Conservation (phyloP, 164 flowering plant species). For the Echeveria elegans region DNA sequence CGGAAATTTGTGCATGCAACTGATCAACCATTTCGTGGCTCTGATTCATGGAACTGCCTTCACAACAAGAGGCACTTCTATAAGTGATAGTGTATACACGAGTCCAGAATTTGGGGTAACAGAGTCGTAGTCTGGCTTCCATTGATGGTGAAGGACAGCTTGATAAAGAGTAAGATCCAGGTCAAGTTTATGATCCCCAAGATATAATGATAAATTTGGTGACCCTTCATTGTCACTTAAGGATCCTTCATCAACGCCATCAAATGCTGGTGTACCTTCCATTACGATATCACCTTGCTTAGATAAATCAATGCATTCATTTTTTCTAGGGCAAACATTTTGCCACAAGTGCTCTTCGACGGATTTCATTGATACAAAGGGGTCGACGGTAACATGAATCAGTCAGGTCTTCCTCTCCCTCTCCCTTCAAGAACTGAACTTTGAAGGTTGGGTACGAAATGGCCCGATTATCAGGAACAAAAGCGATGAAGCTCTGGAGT, state of each 20-base stretch:
- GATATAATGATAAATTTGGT: slow-evolving; percentile 41
- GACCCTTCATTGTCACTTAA: slow-evolving; percentile 16
- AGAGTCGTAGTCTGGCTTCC: slow-evolving; percentile 30
- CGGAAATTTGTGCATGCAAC: slow-evolving; percentile 15
- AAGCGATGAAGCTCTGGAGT: slow-evolving; percentile 40
- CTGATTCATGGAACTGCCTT: slow-evolving; percentile 12
- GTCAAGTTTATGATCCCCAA: slow-evolving; percentile 49
- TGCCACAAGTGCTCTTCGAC: slow-evolving; percentile 62
- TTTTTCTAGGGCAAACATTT: slow-evolving; percentile 27
- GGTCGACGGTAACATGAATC: slow-evolving; percentile 60
- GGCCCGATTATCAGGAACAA: slow-evolving; percentile 47
- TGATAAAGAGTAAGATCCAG: slow-evolving; percentile 55
- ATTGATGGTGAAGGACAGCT: slow-evolving; percentile 44
- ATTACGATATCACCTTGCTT: slow-evolving; percentile 10
- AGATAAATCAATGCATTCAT: slow-evolving; percentile 12
- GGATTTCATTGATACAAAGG: slow-evolving; percentile 51
- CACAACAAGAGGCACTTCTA: slow-evolving; percentile 24
- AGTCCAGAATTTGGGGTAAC: slow-evolving; percentile 45
- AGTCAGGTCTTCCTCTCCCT: slow-evolving; percentile 41
- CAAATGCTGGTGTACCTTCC: slow-evolving; percentile 14
- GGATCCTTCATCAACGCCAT: slow-evolving; percentile 18
- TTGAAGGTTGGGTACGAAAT: slow-evolving; percentile 49
- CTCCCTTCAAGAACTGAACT: slow-evolving; percentile 58
- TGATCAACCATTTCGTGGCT: slow-evolving; percentile 4
- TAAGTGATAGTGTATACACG: slow-evolving; percentile 50